Evolutionary conservation across 352 stramenopile species (phyloP), one percentile per base, ranked within the genome.

Genomic region (Phytophthora ramorum): DNA sequence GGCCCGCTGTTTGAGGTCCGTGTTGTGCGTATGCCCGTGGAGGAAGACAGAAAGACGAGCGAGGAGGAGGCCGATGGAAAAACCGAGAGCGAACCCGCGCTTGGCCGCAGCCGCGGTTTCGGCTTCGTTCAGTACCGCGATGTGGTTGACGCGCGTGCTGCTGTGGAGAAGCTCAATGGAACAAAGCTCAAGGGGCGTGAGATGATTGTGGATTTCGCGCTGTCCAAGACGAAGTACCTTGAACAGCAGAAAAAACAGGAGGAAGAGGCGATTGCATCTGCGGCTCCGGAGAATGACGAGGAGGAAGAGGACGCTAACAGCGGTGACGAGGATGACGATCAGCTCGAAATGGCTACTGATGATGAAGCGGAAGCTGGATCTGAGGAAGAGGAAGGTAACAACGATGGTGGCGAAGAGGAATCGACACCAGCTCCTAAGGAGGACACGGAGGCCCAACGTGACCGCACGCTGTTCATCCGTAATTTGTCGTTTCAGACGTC

Each of bases 401-500:
- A 79, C 0, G 69, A 76, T 13, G 71, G 78, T 12, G 59, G 78
- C 0, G 72, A 78, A 0, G 66, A 78, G 10, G 53, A 82, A 13
- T 50, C 76, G 14, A 28, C 71, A 0, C 53, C 51, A 34, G 60
- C 52, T 35, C 63, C 69, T 30, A 88, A 76, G 52, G 69, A 83
- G 32, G 87, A 94, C 64, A 85, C 87, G 30, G 84, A 93, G 17
- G 81, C 80, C n/a, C 84, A 96, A 71, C 76, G 79, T 37, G 66
- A 88, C n/a, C 87, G 85, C 61, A 96, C 87, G 13, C 69, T 96
- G 5, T 96, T 96, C 59, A 81, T 96, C 44, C 87, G 85, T 26
- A 96, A 96, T 49, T 37, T 96, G 65, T 94, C 86, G 28, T 96
- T 96, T 68, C 85, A 96, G 63, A 91, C 81, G 20, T 87, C 73